phyloP scores from a whole-genome alignment of 164 flowering plant genomes.

The Vitis amurensis region DNA sequence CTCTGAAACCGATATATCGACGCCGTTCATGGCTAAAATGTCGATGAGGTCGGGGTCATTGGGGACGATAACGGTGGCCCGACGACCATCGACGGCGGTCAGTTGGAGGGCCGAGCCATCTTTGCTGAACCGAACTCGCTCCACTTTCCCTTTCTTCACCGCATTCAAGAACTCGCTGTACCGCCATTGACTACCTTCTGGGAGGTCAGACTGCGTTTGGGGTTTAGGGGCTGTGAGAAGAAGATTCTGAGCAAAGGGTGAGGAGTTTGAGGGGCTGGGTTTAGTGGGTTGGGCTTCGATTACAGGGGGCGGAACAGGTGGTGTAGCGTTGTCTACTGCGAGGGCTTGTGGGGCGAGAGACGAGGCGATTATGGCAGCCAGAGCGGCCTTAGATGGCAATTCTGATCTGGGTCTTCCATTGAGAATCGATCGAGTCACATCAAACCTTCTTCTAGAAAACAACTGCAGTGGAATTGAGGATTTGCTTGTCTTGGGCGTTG shows the following conservation, averaged over 20 bases:
- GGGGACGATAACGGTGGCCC: conserved; percentile 80
- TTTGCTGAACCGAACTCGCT: conserved; percentile 88
- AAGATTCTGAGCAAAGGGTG: conserved; percentile 62
- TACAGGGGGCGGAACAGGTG: conserved; percentile 42
- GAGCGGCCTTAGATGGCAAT: conserved; percentile 46
- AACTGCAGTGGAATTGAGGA: conserved; percentile 7
- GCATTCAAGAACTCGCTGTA: conserved; percentile 96
- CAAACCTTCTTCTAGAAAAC: conserved; percentile 22
- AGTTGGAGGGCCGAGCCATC: conserved; percentile 87
- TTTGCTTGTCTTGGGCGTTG: conserved; percentile 51
- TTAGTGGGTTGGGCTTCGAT: conserved; percentile 58
- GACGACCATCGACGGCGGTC: conserved; percentile 85
- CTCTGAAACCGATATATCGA: conserved; percentile 93
- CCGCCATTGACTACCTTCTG: conserved; percentile 90
- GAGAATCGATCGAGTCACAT: conserved; percentile 23
- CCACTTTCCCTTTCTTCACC: conserved; percentile 92
- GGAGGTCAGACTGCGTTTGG: conserved; percentile 65
- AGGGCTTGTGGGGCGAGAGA: conserved; percentile 56
- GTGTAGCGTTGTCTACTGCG: conserved; percentile 44
- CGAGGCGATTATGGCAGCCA: conserved; percentile 68
- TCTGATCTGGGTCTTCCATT: conserved; percentile 21
- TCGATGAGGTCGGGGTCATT: conserved; percentile 94
- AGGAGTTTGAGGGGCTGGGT: conserved; percentile 33
- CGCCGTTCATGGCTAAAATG: conserved; percentile 96
- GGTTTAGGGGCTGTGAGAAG: conserved; percentile 73